Evolutionary conservation across 164 flowering plant species (phyloP), one percentile per base, ranked within the genome.

Genomic region (Vitis cinerea): DNA sequence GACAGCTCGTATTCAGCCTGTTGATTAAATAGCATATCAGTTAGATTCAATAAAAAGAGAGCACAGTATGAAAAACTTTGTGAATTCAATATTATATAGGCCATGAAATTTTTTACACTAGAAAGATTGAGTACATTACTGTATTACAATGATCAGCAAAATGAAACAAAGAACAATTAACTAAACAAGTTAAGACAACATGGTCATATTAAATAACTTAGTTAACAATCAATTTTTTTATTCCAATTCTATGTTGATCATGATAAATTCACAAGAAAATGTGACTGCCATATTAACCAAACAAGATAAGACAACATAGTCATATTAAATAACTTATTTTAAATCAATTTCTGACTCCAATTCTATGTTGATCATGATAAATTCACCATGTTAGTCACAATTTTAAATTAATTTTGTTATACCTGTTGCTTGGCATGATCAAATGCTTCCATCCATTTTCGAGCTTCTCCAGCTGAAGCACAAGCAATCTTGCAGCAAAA

Each of bases 371-470:
- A 37, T 37, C 44, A 37, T 37, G 44, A 37, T 37, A 37, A 37
- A 37, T 37, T 37, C 6, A 37, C 44, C 7, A 37, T 3, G 44
- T 6, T 37, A 37, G 44, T 6, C 44, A 37, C 44, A 19, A 64
- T 11, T 47, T 54, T 17, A 50, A 59, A 7, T 13, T 37, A 9
- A 56, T 19, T 53, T 58, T 47, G 1, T 61, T 54, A 16, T 80
- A 90, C 97, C 92, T 88, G 97, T 65, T 93, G 92, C 81, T 93
- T 93, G 61, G 94, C 99, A 1, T 89, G 91, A 72, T 93, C 94
- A 86, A 95, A 95, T 76, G 99, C 99, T 71, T 92, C 97, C 85
- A 90, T 81, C 99, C 99, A 95, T 78, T 84, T 88, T 61, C 74
- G 82, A 19, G 88, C 88, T 78, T 93, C 99, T 59, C 89, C 98